Percentiles rank a stretch among this genome's conserved stretches.
Conservation (phyloP, 2,329 filamentous ascomycete genomes). For the Fusarium gaditjirri region DNA sequence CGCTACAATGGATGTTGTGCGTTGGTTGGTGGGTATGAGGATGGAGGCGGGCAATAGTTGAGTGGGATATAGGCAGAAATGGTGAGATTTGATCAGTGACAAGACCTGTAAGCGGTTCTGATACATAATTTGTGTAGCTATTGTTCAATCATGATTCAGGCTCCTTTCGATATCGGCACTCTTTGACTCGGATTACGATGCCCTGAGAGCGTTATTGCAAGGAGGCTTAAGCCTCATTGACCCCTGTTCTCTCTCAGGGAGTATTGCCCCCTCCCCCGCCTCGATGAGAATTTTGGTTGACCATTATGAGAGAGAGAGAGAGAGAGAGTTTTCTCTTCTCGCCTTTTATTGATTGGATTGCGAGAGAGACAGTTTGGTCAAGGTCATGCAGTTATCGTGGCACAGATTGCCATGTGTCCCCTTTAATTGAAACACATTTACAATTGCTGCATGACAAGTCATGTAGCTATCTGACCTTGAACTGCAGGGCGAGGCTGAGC, state of each 20-base stretch:
- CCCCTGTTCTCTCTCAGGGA: slow-evolving; percentile 22
- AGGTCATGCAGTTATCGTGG: neutral
- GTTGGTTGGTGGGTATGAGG: neutral
- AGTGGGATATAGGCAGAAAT: neutral
- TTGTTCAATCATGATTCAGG: neutral
- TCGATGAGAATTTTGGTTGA: neutral
- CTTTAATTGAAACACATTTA: neutral
- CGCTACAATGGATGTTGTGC: slow-evolving; percentile 9
- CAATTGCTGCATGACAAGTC: neutral
- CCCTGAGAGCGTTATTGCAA: neutral
- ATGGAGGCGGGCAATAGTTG: neutral
- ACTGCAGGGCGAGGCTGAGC: slow-evolving; percentile 7
- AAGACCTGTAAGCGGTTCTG: neutral
- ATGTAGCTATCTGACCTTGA: neutral
- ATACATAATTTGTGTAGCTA: neutral
- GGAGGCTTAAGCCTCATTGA: neutral
- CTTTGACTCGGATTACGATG: neutral
- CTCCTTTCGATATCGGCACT: neutral
- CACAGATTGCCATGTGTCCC: neutral
- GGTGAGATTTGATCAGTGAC: neutral
- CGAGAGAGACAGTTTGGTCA: no score
- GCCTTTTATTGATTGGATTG: neutral
- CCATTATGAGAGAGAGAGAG: no score
- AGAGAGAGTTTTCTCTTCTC: slow-evolving; percentile 15
- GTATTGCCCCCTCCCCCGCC: slow-evolving; percentile 15